Evolutionary conservation across 208 protist species (phyloP).

Genomic region (Zelonia costaricensis): DNA sequence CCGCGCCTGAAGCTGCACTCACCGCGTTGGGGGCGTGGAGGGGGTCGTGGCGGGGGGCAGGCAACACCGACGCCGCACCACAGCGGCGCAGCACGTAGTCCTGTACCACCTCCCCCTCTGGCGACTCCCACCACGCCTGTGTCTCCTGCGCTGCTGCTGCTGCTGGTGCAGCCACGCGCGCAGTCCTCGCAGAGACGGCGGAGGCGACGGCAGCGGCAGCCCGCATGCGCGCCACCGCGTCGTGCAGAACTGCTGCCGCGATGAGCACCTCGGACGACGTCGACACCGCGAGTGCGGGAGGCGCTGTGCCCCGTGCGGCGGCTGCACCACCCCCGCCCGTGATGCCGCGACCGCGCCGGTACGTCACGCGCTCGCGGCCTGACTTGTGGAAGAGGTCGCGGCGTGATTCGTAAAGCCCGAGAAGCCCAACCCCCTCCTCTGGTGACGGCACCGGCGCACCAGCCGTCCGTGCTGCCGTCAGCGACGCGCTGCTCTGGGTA

Average conservation of each 20-base stretch:
- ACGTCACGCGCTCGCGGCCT: background rate
- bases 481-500: background rate
- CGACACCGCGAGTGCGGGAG: slow-evolving; percentile 19
- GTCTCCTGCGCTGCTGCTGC: background rate
- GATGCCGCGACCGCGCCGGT: background rate
- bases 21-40: no score
- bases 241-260: slow-evolving; percentile 58
- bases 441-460: background rate
- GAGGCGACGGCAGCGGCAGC: background rate
- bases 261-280: slow-evolving; percentile 46
- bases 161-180: background rate
- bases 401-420: slow-evolving; percentile 11
- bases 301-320: background rate
- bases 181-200: background rate
- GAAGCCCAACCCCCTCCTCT: slow-evolving; percentile 2
- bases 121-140: background rate
- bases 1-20: no score
- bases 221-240: slow-evolving; percentile 38
- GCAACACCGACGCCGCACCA: background rate
- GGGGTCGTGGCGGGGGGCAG: background rate
- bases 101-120: slow-evolving; percentile 2
- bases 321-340: background rate
- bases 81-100: slow-evolving; percentile 20
- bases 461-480: background rate
- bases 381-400: slow-evolving; percentile 1